Evolutionary conservation across 2,329 filamentous ascomycete genomes (phyloP).

Genomic region (Hypomyces perniciosus): DNA sequence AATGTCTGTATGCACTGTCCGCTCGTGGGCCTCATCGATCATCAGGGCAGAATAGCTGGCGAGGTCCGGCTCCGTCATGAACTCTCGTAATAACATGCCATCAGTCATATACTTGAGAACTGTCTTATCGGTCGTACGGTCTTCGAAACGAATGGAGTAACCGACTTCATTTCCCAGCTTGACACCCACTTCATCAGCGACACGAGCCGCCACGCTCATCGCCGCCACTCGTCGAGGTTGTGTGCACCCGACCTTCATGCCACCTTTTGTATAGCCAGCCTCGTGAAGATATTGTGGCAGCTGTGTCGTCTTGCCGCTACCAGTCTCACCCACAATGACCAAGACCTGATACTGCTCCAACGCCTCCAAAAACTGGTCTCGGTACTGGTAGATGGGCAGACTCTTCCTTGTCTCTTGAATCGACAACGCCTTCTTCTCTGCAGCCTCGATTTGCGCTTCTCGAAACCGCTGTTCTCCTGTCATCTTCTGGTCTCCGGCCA

Average conservation of each 20-base stretch:
- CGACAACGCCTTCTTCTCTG: constrained; percentile 78
- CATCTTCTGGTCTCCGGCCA: constrained; percentile 68
- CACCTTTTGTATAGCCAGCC: constrained; percentile 78
- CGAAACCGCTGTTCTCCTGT: constrained; percentile 74
- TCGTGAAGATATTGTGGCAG: constrained; percentile 91
- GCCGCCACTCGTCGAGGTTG: constrained; percentile 93
- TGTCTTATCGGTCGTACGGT: constrained; percentile 85
- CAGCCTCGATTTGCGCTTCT: constrained; percentile 76
- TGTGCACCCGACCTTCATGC: constrained; percentile 83
- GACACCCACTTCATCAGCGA: constrained; percentile 87
- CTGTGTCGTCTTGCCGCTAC: constrained; percentile 93
- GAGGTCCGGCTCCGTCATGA: constrained; percentile 82
- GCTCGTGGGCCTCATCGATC: constrained; percentile 96
- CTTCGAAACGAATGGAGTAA: constrained; percentile 92
- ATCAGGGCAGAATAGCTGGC: constrained; percentile 81
- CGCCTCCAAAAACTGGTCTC: constrained; percentile 80
- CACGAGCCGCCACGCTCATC: constrained; percentile 95
- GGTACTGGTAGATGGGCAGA: constrained; percentile 82
- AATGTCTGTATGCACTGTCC: constrained; percentile 87
- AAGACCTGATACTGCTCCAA: constrained; percentile 80
- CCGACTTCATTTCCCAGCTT: constrained; percentile 90
- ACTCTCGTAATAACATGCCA: constrained; percentile 85
- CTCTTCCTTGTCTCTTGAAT: constrained; percentile 91
- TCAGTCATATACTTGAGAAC: constrained; percentile 96
- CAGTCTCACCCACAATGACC: constrained; percentile 91